Base-by-base conservation (phyloP, 2,329 filamentous ascomycete genomes). In the Monilinia polystroma region DNA sequence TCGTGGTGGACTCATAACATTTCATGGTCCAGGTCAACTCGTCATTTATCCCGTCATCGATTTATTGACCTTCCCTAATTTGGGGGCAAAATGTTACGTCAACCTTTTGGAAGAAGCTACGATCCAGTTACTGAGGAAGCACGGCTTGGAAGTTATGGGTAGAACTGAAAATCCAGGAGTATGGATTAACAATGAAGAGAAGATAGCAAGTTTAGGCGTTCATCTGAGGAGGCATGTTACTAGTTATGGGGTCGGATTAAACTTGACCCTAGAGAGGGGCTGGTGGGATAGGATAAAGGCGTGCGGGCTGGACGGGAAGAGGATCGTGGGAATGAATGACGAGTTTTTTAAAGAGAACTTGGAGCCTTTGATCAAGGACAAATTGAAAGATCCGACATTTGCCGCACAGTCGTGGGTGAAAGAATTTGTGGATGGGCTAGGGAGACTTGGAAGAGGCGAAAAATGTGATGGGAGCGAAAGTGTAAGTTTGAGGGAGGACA, bases 41-140 rank as follows among this genome's bases (percentile, higher is more conserved):
- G 91, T 97, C 47, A 87, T 93, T n/a, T 99, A 96, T 81, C 92
- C 94, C 3, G 86, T 97, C 62, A 77, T 96, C n/a, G 92, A 97
- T 77, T 6, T 63, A 32, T n/a, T 54, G 14, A 18, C 45, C 26
- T 62, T 51, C 14, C 58, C 45, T 3, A 62, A 62, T 12, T 5
- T 63, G 18, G 35, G 49, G 11, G 35, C 35, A 29, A 56, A 20
- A 32, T 63, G 60, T 32, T 54, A 54, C 41, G 47, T 56, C 1
- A 63, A 63, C 18, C 52, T 56, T 11, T 20, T 63, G 16, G 47
- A 54, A 41, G 60, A 63, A 56, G 8, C 35, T 29, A 54, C 60
- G 18, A 63, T 63, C 18, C 51, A 23, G n/a, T n/a, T 55, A 8
- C 20, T 63, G 6, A 49, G 16, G 18, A 20, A 1, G 6, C 23